phyloP scores from a whole-genome alignment of 768 basidiomycete species.

The Dendrothele bispora region DNA sequence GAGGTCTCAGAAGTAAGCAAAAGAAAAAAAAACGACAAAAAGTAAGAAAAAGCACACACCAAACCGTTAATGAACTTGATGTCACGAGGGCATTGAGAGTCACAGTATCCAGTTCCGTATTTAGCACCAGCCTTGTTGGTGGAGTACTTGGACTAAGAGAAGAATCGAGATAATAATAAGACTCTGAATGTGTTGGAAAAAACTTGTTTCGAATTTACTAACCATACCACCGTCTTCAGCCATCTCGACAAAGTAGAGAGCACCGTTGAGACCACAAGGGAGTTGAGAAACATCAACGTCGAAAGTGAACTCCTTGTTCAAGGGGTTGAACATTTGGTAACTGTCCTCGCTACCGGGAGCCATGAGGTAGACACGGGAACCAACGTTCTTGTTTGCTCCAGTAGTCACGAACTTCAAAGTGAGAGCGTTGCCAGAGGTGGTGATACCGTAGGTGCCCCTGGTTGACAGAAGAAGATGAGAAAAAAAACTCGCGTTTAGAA shows the following conservation, averaged over 20 bases:
- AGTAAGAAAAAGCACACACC: conserved; percentile 23
- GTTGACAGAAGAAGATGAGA: conserved; percentile 3
- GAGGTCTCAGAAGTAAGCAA: conserved; percentile 11
- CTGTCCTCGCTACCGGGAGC: conserved; percentile 36
- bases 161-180: conserved; percentile 32
- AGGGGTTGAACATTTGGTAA: conserved; percentile 52
- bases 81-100: conserved; percentile 43
- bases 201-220: background rate
- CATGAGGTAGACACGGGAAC: conserved; percentile 49
- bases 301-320: conserved; percentile 59
- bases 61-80: conserved; percentile 48
- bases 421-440: conserved; percentile 42
- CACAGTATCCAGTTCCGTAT: conserved; percentile 18
- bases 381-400: conserved; percentile 32
- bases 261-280: conserved; percentile 61
- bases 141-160: conserved; percentile 17
- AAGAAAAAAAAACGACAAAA: conserved; percentile 30
- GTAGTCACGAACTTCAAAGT: conserved; percentile 45
- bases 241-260: conserved; percentile 62
- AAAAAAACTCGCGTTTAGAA: background rate
- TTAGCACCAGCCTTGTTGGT: conserved; percentile 42
- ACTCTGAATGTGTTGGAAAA: conserved; percentile 11
- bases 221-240: conserved; percentile 43
- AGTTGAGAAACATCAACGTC: conserved; percentile 60
- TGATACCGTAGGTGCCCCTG: conserved; percentile 49